phyloP scores from a whole-genome alignment of 164 flowering plant species.

The Warburgia ugandensis region DNA sequence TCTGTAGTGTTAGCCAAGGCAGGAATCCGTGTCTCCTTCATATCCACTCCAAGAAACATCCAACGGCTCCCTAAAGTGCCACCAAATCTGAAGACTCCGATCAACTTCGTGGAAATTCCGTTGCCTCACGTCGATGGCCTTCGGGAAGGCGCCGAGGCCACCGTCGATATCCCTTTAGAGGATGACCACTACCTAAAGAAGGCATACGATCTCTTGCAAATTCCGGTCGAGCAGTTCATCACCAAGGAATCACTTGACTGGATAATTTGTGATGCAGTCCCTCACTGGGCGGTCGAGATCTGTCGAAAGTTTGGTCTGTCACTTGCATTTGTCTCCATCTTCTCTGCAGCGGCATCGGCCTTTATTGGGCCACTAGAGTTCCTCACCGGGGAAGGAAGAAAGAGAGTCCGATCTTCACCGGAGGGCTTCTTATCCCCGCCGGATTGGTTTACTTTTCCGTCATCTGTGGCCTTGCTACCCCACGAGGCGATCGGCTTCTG shows the following conservation, averaged over 20 bases:
- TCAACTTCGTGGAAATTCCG: conserved; percentile 1
- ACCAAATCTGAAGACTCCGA: neutral
- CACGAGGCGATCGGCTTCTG: conserved; percentile 6
- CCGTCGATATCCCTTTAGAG: conserved; percentile 17
- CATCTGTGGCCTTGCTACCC: conserved; percentile 13
- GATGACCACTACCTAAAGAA: conserved; percentile 16
- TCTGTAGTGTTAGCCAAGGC: conserved; percentile 3
- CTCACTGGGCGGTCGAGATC: conserved; percentile 21
- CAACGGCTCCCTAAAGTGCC: conserved; percentile 8
- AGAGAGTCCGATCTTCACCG: conserved; percentile 1
- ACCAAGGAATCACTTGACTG: conserved; percentile 21
- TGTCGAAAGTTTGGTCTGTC: conserved; percentile 15
- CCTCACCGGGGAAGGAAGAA: neutral
- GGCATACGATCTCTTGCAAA: conserved; percentile 23
- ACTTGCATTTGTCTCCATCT: conserved; percentile 11
- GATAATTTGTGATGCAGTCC: conserved; percentile 26
- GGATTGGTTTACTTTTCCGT: conserved; percentile 30
- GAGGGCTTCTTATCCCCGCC: conserved; percentile 25
- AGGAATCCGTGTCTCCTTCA: conserved; percentile 8
- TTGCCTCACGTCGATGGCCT: conserved; percentile 9
- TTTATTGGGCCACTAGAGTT: conserved; percentile 13
- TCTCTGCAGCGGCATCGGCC: conserved; percentile 9
- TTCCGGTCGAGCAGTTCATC: conserved; percentile 14
- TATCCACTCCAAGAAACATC: conserved; percentile 13
- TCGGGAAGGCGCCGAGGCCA: conserved; percentile 23